These are phyloP conservation scores for Orbilia brochopaga DNA, from an alignment of 2,329 filamentous ascomycete species.

Conservation along the genomic window DNA sequence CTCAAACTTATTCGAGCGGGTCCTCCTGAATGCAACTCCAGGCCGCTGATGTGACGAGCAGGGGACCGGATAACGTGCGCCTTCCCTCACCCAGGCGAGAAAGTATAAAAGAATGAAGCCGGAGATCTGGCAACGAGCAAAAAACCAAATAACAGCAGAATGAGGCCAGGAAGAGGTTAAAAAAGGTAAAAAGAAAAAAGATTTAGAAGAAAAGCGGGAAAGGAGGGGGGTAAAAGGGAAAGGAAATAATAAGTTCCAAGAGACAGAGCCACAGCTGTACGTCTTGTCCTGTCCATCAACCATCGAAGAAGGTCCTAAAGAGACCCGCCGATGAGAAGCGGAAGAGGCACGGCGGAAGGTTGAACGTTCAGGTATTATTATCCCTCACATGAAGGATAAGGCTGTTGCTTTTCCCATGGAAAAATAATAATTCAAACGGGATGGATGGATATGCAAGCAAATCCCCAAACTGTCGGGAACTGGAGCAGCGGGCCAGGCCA, in stretches of 20 bases:
- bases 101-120: slow-evolving; percentile 48
- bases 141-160: slow-evolving; percentile 22
- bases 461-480: slow-evolving; percentile 42
- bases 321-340: slow-evolving; percentile 42
- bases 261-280: slow-evolving; percentile 40
- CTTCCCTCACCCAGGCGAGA: slow-evolving; percentile 43
- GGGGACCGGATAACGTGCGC: slow-evolving; percentile 50
- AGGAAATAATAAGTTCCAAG: slow-evolving; percentile 19
- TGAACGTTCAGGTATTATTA: slow-evolving; percentile 43
- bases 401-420: slow-evolving; percentile 51
- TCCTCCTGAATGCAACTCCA: slow-evolving; percentile 43
- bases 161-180: slow-evolving; percentile 44
- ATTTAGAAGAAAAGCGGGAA: slow-evolving; percentile 10
- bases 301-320: slow-evolving; percentile 43
- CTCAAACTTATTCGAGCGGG: slow-evolving; percentile 47
- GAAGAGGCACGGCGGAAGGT: slow-evolving; percentile 49
- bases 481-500: slow-evolving; percentile 2
- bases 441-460: slow-evolving; percentile 42
- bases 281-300: slow-evolving; percentile 22
- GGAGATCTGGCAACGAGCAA: slow-evolving; percentile 25
- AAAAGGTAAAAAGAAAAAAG: slow-evolving; percentile 23
- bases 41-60: slow-evolving; percentile 21
- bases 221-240: slow-evolving; percentile 16
- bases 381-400: slow-evolving; percentile 51
- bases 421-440: slow-evolving; percentile 48